A percentile compares a stretch with the other conserved stretches of the same genome.
phyloP scores from a whole-genome alignment of 495 filamentous ascomycete species.

The Penicillium fimorum region DNA sequence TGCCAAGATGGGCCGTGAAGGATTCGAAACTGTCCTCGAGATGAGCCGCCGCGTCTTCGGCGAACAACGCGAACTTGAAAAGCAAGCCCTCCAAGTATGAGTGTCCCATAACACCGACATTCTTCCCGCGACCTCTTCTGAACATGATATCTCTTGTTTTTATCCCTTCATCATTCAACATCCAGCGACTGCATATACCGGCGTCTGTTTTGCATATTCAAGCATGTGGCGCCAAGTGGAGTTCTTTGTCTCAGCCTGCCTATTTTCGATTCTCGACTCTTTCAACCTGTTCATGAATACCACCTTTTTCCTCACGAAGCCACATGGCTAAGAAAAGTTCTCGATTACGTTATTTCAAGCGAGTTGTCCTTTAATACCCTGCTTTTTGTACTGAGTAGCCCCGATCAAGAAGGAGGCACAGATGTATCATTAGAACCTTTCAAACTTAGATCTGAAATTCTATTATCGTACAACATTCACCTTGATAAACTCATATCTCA shows the following conservation, averaged over 20 bases:
- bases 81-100: slow-evolving; percentile 26
- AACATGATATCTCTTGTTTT: slow-evolving; percentile 12
- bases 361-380: slow-evolving; percentile 4
- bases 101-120: not conserved
- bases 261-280: slow-evolving; percentile 10
- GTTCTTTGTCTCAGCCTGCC: slow-evolving; percentile 18
- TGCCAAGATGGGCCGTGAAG: slow-evolving; percentile 80
- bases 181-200: slow-evolving; percentile 40
- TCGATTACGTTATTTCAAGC: slow-evolving; percentile 15
- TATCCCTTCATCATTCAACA: slow-evolving; percentile 11
- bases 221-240: slow-evolving; percentile 33
- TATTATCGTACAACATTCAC: slow-evolving; percentile 6
- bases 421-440: slow-evolving; percentile 11
- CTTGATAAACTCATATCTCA: slow-evolving; percentile 7
- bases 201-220: slow-evolving; percentile 31
- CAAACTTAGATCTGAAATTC: slow-evolving; percentile 10
- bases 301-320: slow-evolving; percentile 18
- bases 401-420: slow-evolving; percentile 5
- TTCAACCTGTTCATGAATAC: slow-evolving; percentile 16
- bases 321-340: slow-evolving; percentile 23
- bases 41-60: slow-evolving; percentile 92
- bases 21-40: slow-evolving; percentile 89
- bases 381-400: not conserved
- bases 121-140: not conserved
- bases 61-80: slow-evolving; percentile 75